Base-by-base conservation (phyloP, 208 protist species). In the Phytomonas francai region DNA sequence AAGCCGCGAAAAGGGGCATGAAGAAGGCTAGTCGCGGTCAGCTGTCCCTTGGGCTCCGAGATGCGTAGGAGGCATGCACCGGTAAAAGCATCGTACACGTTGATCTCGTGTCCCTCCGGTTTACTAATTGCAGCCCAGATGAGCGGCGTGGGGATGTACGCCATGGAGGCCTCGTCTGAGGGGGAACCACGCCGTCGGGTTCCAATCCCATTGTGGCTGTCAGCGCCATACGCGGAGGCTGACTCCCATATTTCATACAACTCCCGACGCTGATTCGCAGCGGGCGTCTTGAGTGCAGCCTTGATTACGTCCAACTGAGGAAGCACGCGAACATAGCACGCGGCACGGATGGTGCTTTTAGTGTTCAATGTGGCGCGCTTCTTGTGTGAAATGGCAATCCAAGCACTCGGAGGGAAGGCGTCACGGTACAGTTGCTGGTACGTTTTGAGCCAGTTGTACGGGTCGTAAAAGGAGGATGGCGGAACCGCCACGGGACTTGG, bases 1-100 rank as follows among this genome's bases (percentile, higher is more conserved):
- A 93, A 84, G 25, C 84, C 85, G 36, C 81, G 78, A 72, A 93
- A 91, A 28, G 90, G 90, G 5, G 90, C 90, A 72, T 95, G 90
- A 56, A 83, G 49, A 16, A 96, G 59, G 5, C 84, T 76, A 1
- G 78, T 85, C 16, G 87, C 78, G n/a, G 81, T 67, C 19, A 92
- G 86, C 62, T 74, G 74, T 36, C 73, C 64, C 71, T 93, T 96
- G 31, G 81, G 77, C 36, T 86, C 79, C 11, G 60, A 59, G 31
- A 96, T 88, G n/a, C 73, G 74, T 70, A 92, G 75, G 19, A 91
- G 54, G 3, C 67, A 72, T 29, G 62, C 66, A 22, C 88, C 90
- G 8, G 70, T 85, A 59, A 81, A 30, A 31, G 74, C 74, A 66
- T 87, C 83, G 34, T 73, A 72, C 1, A 93, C 78, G 3, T 78